Evolutionary conservation across 805 yeast genomes (phyloP), one percentile per base, ranked within the genome.

Genomic region (Metschnikowia shivogae): DNA sequence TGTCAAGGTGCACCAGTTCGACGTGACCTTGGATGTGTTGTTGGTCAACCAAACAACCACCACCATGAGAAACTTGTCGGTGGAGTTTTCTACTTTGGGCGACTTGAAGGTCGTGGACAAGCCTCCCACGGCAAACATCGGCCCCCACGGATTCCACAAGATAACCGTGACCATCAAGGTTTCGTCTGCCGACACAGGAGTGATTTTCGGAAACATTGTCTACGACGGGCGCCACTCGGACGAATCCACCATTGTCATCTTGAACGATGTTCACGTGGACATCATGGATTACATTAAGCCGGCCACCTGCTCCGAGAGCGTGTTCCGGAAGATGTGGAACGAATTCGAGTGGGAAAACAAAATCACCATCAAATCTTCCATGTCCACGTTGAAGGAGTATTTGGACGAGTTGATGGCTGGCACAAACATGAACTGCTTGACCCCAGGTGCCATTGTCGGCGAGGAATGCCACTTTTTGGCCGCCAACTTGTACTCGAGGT

Each of bases 281-380:
- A 87, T 93, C 43, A 88, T 93, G 89, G 98, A 93, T 67, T 93
- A 93, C 70, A 89, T 93, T 65, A 89, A 88, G 64, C 97, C 99
- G 17, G 93, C 95, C n/a, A 77, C 79, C 20, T 87, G 96, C 64
- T 72, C 89, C 12, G 98, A 92, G 68, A 80, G 82, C 36, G 85
- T 80, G 55, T 93, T 93, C 86, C 86, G 99, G 61, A 79, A 82
- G 59, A 92, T 90, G 98, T 93, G 99, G 99, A 89, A 89, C 64
- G 97, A 90, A 64, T 93, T 95, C 63, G 99, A 93, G 70, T 93
- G 99, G 99, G 99, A 93, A 68, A 93, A 93, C 73, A 93, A 93
- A 73, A 90, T 93, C 56, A 86, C 90, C 48, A 86, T 93, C 62
- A 82, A 84, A 55, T 81, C 95, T 2, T 76, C 74, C 43, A 72